Base-by-base conservation (phyloP, 2,329 filamentous ascomycete genomes). In the Alternaria viburni region DNA sequence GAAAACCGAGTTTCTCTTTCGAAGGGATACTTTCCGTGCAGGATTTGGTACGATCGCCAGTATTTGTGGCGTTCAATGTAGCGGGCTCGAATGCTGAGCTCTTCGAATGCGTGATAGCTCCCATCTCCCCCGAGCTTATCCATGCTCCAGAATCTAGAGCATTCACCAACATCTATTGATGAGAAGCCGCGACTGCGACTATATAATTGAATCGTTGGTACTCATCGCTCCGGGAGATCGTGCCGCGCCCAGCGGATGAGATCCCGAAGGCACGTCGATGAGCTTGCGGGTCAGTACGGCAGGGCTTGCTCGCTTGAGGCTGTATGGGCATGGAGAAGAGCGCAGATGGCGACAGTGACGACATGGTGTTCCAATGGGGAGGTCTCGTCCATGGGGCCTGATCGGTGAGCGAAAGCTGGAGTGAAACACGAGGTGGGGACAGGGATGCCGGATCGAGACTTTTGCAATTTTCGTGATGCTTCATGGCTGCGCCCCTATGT, bases 331-430 rank as follows among this genome's bases (percentile, higher is more conserved):
- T 51, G 25, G 47, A 52, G 36, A 28, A 57, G 25, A 56, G 54
- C 59, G 43, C 60, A 41, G 17, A 49, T 47, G 36, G 44, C 43
- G 45, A 61, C 21, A 47, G 51, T 43, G 54, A 36, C 47, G 54
- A 61, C 52, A 45, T 17, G 41, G 47, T 45, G 46, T 41, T 62
- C 55, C 30, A 43, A 41, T 52, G 51, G 30, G 26, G 55, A 50
- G 28, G 30, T 46, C 41, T 66, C 21, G 45, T 56, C 32, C 25
- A 32, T 45, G 46, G 28, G 13, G 44, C 28, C 59, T 65, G 59
- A 67, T 67, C 65, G 65, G 65, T 67, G 59, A 65, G 59, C 62
- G 36, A 41, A 54, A 60, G 44, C 56, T 52, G 28, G 49, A 52
- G 44, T 55, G 52, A 57, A 54, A 59, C 62, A 45, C 45, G 32